Conservation (phyloP, 768 basidiomycete species). For the Auriscalpium microsporum region DNA sequence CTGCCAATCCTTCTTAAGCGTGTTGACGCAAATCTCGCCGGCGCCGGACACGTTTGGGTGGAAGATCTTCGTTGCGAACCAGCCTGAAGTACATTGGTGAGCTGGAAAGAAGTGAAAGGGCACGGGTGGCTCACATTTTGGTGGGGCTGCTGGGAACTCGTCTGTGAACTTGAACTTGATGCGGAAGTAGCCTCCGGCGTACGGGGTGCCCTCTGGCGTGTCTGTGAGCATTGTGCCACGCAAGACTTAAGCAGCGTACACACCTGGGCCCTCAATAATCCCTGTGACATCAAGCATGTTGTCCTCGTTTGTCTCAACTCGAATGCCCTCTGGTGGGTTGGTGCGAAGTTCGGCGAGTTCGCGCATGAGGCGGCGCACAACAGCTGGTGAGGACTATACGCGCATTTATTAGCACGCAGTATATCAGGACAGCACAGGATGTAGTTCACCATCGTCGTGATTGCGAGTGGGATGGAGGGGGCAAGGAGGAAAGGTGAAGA, state of each 20-base stretch:
- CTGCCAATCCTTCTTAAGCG: slow-evolving; percentile 96
- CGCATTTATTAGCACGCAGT: background rate
- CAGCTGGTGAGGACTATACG: slow-evolving; percentile 41
- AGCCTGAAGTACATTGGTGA: slow-evolving; percentile 40
- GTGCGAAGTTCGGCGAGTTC: slow-evolving; percentile 76
- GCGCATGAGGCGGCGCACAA: slow-evolving; percentile 80
- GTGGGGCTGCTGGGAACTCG: slow-evolving; percentile 89
- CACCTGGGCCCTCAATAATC: slow-evolving; percentile 86
- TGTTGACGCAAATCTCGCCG: slow-evolving; percentile 96
- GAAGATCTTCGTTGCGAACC: slow-evolving; percentile 91
- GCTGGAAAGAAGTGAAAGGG: background rate
- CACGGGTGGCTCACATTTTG: slow-evolving; percentile 65
- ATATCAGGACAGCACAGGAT: background rate
- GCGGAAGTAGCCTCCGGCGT: slow-evolving; percentile 62
- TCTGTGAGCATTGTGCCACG: slow-evolving; percentile 12
- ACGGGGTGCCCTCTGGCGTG: slow-evolving; percentile 52
- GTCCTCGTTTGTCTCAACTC: slow-evolving; percentile 77
- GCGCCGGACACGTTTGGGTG: slow-evolving; percentile 88
- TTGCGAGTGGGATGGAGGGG: background rate
- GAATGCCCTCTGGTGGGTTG: slow-evolving; percentile 87
- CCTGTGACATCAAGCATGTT: slow-evolving; percentile 84
- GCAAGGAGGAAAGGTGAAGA: background rate
- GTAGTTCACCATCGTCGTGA: slow-evolving; percentile 2
- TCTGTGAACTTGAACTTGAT: slow-evolving; percentile 85
- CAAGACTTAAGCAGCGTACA: slow-evolving; percentile 21